Evolutionary conservation across 1,139 yeast species (phyloP), one percentile per base, ranked within the genome.

Genomic region (Yamadazyma trypodendri): DNA sequence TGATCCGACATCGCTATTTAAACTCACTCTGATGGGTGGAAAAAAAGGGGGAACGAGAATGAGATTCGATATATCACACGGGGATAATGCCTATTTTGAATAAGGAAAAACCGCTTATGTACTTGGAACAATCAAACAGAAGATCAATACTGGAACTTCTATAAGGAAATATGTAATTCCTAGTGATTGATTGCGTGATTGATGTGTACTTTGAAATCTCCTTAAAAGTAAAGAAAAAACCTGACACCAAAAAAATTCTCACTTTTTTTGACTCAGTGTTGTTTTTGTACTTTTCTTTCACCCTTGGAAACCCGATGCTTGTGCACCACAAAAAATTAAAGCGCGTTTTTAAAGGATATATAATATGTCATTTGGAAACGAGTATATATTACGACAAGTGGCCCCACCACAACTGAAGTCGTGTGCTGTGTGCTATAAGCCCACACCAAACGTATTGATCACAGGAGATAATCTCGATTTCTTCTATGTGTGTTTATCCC

Each of bases 401-500:
- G 80, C 87, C 0, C 68, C 67, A 3, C 46, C 67, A n/a, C 77
- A 73, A 40, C 52, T 76, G 36, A 75, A 75, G 50, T 68, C 90
- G 0, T 85, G 95, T 51, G 52, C 65, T 32, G 66, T 85, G 23
- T 86, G 95, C 60, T 81, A 69, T 54, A 81, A 80, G 46, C 87
- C 92, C 2, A 65, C 87, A 0, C 48, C 68, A 1, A 67, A 76
- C 0, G 95, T 85, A 2, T 60, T 85, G 25, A 70, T 82, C n/a
- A 66, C 81, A 2, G 60, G 60, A 2, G 65, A 63, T 40, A 59
- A 71, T 49, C 62, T 68, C 3, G 92, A 84, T 55, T 84, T 80
- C 67, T 81, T 86, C 55, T 84, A 83, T 54, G 68, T 77, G 1
- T 86, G 95, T 55, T 75, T 71, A 18, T 49, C 67, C n/a, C 95